Evolutionary conservation across 148 eudicot species (phyloP).

Genomic region (Arctostaphylos glauca): DNA sequence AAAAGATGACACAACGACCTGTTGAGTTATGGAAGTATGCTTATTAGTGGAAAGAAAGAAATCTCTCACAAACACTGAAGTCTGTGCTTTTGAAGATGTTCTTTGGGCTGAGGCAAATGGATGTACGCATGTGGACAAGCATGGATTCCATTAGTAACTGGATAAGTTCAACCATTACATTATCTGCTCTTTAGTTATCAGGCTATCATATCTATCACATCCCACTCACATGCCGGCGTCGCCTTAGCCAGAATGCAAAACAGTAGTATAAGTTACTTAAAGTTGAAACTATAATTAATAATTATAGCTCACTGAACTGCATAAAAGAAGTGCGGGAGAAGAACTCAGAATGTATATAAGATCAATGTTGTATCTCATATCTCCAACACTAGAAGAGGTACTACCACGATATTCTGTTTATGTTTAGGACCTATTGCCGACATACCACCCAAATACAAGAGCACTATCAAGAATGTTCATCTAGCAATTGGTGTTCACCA

Average conservation of each 20-base stretch:
- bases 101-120: neutral
- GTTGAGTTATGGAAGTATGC: neutral
- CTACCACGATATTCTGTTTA: neutral
- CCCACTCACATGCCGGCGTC: neutral
- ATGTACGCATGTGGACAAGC: neutral
- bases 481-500: neutral
- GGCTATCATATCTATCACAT: neutral
- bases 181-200: too few relatives aligned
- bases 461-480: neutral
- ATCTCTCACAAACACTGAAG: too few relatives aligned
- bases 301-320: neutral
- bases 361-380: neutral
- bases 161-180: neutral
- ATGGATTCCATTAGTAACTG: neutral
- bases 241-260: neutral
- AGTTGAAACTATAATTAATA: neutral
- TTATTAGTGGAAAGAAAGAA: too few relatives aligned
- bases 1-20: neutral
- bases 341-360: neutral
- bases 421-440: neutral
- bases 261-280: neutral
- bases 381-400: neutral
- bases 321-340: neutral
- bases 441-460: neutral
- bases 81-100: too few relatives aligned